Conservation (phyloP, 2,329 filamentous ascomycete genomes). For the Colletotrichum sp. region DNA sequence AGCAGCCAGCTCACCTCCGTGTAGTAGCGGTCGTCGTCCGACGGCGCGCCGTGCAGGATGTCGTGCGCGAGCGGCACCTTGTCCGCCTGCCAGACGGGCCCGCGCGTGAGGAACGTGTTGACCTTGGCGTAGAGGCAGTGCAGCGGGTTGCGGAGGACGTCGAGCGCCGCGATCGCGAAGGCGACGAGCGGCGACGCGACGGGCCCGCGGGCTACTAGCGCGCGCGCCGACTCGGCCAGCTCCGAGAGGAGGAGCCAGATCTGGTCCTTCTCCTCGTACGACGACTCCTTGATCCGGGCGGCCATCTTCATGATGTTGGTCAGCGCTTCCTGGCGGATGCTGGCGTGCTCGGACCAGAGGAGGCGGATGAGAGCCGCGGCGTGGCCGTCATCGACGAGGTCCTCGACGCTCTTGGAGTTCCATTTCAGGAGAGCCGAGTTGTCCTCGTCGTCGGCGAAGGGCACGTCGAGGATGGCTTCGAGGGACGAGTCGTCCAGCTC, state of each 20-base stretch:
- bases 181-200: conserved; percentile 77
- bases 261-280: conserved; percentile 77
- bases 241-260: conserved; percentile 83
- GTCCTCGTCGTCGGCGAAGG: conserved; percentile 53
- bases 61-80: conserved; percentile 74
- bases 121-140: conserved; percentile 86
- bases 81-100: conserved; percentile 76
- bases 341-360: conserved; percentile 74
- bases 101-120: conserved; percentile 81
- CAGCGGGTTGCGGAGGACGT: conserved; percentile 75
- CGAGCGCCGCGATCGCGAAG: conserved; percentile 74
- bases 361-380: conserved; percentile 74
- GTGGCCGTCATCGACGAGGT: conserved; percentile 80
- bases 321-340: conserved; percentile 80
- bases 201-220: conserved; percentile 57
- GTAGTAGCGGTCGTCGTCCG: conserved; percentile 74
- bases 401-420: conserved; percentile 77
- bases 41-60: conserved; percentile 68
- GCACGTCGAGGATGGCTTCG: conserved; percentile 54
- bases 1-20: conserved; percentile 78
- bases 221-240: conserved; percentile 73
- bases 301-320: conserved; percentile 71
- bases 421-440: conserved; percentile 64
- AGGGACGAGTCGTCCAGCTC: conserved; percentile 47
- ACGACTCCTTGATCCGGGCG: conserved; percentile 67